Percentiles rank a stretch among this genome's conserved stretches.
phyloP scores from a whole-genome alignment of 2,329 filamentous ascomycete genomes.

The Alternaria gansuensis region DNA sequence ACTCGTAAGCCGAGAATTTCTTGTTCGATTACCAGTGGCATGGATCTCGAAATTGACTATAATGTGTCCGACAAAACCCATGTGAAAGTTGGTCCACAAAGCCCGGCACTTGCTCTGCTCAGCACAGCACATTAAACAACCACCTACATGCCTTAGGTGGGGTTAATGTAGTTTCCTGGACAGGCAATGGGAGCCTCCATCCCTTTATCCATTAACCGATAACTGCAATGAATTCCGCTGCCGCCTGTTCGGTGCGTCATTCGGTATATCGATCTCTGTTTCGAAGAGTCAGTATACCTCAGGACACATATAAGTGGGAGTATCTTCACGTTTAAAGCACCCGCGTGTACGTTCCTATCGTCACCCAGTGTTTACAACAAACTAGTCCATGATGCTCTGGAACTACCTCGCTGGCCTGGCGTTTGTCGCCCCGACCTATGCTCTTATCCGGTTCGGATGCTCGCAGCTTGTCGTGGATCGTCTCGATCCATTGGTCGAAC shows the following conservation, averaged over 20 bases:
- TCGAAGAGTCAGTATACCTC: background rate
- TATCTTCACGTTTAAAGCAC: background rate
- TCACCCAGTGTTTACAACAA: background rate
- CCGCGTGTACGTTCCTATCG: background rate
- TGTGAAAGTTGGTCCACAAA: conserved; percentile 16
- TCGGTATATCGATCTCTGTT: background rate
- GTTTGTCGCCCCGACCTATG: conserved; percentile 31
- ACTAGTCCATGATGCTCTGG: conserved; percentile 26
- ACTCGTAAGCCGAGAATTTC: background rate
- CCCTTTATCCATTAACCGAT: background rate
- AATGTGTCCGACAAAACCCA: conserved; percentile 14
- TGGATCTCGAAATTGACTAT: conserved; percentile 10
- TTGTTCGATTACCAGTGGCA: background rate
- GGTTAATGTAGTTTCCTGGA: background rate
- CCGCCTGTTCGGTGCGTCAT: background rate
- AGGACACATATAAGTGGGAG: background rate
- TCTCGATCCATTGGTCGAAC: conserved; percentile 41
- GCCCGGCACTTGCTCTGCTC: conserved; percentile 18
- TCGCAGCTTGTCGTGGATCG: conserved; percentile 41
- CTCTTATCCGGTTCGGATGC: conserved; percentile 41
- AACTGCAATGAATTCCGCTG: background rate
- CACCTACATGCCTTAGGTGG: conserved; percentile 1
- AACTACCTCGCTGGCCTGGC: conserved; percentile 24
- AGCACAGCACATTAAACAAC: background rate
- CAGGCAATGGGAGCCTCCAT: background rate